These are phyloP conservation scores for Candida awuae DNA, from an alignment of 805 yeast species.

Conservation along the genomic window DNA sequence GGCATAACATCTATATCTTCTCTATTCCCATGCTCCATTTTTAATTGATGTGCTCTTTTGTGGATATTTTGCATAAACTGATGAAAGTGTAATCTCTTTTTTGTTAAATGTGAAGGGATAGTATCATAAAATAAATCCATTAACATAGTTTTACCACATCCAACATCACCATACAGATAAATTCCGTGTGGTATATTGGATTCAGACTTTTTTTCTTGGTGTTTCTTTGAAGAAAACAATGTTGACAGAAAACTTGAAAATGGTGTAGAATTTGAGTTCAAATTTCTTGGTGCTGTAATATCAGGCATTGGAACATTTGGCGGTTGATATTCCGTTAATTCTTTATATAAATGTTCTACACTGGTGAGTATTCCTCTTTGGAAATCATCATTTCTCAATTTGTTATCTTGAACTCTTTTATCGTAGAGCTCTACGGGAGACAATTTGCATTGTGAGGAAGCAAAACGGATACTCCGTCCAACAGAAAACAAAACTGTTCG, in stretches of 20 bases:
- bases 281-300: slow-evolving; percentile 20
- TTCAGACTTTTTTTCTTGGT: background rate
- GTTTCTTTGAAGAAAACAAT: slow-evolving; percentile 19
- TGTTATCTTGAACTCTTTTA: slow-evolving; percentile 30
- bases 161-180: slow-evolving; percentile 93
- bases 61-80: slow-evolving; percentile 95
- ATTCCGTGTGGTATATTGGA: slow-evolving; percentile 65
- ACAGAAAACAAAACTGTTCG: no score
- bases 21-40: slow-evolving; percentile 53
- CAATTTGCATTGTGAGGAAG: background rate
- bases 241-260: slow-evolving; percentile 28
- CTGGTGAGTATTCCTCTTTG: slow-evolving; percentile 67
- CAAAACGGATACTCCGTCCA: no score
- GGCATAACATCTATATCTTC: slow-evolving; percentile 77
- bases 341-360: slow-evolving; percentile 50
- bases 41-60: slow-evolving; percentile 73
- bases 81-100: slow-evolving; percentile 85
- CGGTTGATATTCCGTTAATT: slow-evolving; percentile 51
- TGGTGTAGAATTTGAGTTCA: slow-evolving; percentile 14
- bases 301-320: slow-evolving; percentile 50
- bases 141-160: slow-evolving; percentile 97
- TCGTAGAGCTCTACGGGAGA: slow-evolving; percentile 28
- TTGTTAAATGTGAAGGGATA: slow-evolving; percentile 68
- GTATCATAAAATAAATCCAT: slow-evolving; percentile 92
- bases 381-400: slow-evolving; percentile 63